Base-by-base conservation (phyloP, 225 moss, liverwort and hornwort species). In the Sphagnum contortum region DNA sequence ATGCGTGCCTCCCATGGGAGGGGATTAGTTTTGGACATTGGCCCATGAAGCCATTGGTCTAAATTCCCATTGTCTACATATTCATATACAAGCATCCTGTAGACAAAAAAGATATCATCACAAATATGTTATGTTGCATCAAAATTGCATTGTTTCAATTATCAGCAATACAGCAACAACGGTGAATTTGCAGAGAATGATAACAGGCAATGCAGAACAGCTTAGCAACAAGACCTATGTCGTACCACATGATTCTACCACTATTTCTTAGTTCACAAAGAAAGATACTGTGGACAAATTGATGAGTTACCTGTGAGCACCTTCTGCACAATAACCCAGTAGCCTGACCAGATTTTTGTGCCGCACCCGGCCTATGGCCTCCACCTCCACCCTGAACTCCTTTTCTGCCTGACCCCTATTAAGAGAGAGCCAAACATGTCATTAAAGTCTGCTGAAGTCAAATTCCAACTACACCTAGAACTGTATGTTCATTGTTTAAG, bases 31-130 rank as follows among this genome's bases (percentile, higher is more conserved):
- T 74, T 66, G 0, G 80, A 68, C 29, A 83, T 70, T 47, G 80
- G 76, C 44, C 83, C 83, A 70, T 83, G 83, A n/a, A 83, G 67
- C 83, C 83, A 83, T 60, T 83, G 83, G 71, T 83, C 83, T 66
- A 83, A 64, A 63, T 83, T 83, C 5, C 83, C 83, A 57, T 83
- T 83, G 72, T 83, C 83, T 3, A 83, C 80, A 51, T 83, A 83
- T 45, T 83, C 83, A 49, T 83, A 83, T 5, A 83, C 83, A 48
- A 83, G 72, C 64, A 83, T 83, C 62, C 79, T 83, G 83, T 66
- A 64, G 29, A 29, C 29, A 29, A 29, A 29, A 29, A 29, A 29
- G 29, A 29, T 29, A 1, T 29, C 29, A 29, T 29, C 29, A 29
- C 29, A 29, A 29, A 29, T 29, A 29, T 29, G 29, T 29, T 29